A percentile compares a stretch with the other conserved stretches of the same genome.
These are phyloP conservation scores for Xylariomycetidae sp. DNA, from an alignment of 2,329 filamentous ascomycete species.

Conservation along the genomic window DNA sequence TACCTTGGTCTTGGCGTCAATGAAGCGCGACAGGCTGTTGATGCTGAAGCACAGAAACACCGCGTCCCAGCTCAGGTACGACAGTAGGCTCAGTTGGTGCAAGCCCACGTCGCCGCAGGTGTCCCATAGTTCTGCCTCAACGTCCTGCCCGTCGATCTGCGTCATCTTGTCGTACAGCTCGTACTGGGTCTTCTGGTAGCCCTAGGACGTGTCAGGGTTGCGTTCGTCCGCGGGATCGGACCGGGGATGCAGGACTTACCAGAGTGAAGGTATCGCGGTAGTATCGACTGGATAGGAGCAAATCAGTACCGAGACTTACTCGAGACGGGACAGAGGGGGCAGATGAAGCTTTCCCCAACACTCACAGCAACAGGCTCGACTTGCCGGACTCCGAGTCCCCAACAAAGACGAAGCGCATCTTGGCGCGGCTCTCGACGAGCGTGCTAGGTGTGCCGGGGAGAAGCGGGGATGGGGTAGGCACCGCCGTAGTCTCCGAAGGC, in stretches of 20 bases:
- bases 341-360: no score
- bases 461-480: conserved; percentile 7
- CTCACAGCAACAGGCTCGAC: conserved; percentile 24
- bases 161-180: conserved; percentile 22
- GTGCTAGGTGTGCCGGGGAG: conserved; percentile 12
- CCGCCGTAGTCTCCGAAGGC: no score
- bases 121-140: conserved; percentile 28
- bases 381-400: conserved; percentile 25
- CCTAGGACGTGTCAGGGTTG: conserved; percentile 5
- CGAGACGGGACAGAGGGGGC: no score
- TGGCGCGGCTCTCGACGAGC: conserved; percentile 11
- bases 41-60: conserved; percentile 33
- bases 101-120: conserved; percentile 20
- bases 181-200: conserved; percentile 19
- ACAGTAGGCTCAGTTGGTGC: conserved; percentile 22
- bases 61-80: conserved; percentile 28
- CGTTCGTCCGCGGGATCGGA: background rate
- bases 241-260: conserved; percentile 8
- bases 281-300: conserved; percentile 19
- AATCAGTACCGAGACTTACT: conserved; percentile 1
- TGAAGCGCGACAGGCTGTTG: conserved; percentile 22
- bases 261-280: conserved; percentile 18
- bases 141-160: conserved; percentile 15
- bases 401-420: conserved; percentile 26
- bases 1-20: conserved; percentile 23